These are phyloP conservation scores for Crassisporium funariophilum DNA, from an alignment of 768 basidiomycete genomes.

Conservation along the genomic window DNA sequence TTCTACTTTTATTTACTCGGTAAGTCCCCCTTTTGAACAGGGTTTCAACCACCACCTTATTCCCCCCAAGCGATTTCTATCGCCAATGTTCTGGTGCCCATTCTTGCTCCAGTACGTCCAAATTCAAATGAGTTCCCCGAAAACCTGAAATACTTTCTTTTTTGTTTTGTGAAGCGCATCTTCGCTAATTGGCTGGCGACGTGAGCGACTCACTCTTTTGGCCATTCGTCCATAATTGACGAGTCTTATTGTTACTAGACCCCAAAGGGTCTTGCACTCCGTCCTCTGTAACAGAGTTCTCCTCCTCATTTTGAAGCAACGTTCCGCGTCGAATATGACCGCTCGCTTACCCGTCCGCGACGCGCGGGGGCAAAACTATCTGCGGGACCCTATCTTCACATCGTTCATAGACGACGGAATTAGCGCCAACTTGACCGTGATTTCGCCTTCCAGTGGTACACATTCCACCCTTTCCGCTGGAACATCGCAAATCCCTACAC, in stretches of 20 bases:
- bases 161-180: no score
- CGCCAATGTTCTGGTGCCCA: conserved; percentile 42
- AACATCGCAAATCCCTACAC: no score
- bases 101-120: conserved; percentile 36
- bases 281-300: conserved; percentile 44
- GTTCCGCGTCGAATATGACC: conserved; percentile 19
- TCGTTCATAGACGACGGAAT: conserved; percentile 24
- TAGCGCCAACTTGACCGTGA: conserved; percentile 21
- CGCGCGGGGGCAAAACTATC: not conserved
- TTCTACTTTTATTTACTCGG: conserved; percentile 44
- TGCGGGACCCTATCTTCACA: conserved; percentile 17
- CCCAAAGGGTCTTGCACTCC: conserved; percentile 47
- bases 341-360: conserved; percentile 12
- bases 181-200: conserved; percentile 47
- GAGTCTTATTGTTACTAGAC: conserved; percentile 20
- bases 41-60: not conserved
- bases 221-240: not conserved
- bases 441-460: no score
- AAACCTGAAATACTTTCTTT: not conserved
- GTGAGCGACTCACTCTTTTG: conserved; percentile 23
- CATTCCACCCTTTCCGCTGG: no score
- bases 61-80: conserved; percentile 33
- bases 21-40: conserved; percentile 17
- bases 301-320: conserved; percentile 38
- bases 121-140: not conserved